Base-by-base conservation (phyloP, 371 early-diverging fungal genomes). In the Entomophthora muscae region DNA sequence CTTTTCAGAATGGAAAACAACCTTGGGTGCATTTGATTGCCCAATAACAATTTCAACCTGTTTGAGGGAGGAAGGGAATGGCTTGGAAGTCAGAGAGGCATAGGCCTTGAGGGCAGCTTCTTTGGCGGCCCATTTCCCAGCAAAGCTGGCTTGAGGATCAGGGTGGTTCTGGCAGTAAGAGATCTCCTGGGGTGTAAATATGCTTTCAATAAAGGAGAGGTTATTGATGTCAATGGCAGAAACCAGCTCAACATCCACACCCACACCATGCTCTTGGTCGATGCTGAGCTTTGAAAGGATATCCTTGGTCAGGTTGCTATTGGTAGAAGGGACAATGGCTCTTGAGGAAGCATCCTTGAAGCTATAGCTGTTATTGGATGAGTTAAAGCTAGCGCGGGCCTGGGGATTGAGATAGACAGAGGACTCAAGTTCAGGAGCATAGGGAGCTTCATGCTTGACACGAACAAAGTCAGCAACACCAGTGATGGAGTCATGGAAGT, bases 11-110 rank as follows among this genome's bases (percentile, higher is more conserved):
- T 89, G 78, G 66, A 95, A 79, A n/a, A 78, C 75, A 29, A 93
- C 95, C 62, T 75, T 71, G 13, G 96, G 96, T 1, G 94, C 94
- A 52, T 90, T 85, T n/a, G 85, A 85, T 33, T 76, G 77, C 53
- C 78, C 77, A 42, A 77, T 73, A 53, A 81, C 64, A 53, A 95
- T 83, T 75, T 95, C 96, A 72, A 95, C 92, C 52, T 95, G 94
- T 12, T 75, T 80, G 59, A 95, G 73, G 66, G 52, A 78, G 75
- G 10, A 85, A 85, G 51, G 85, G 82, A 53, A 95, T 83, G 2
- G 96, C 94, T 83, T 95, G 95, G 72, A 95, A 81, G 13, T 91
- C 91, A 1, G 96, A 95, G 5, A 90, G 89, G 93, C 95, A 95
- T 23, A 88, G 82, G 52, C 96, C 96, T 30, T 94, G 88, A 70